Evolutionary conservation across 495 filamentous ascomycete species (phyloP), one percentile per base, ranked within the genome.

Genomic region (Lentithecium fluviatile): DNA sequence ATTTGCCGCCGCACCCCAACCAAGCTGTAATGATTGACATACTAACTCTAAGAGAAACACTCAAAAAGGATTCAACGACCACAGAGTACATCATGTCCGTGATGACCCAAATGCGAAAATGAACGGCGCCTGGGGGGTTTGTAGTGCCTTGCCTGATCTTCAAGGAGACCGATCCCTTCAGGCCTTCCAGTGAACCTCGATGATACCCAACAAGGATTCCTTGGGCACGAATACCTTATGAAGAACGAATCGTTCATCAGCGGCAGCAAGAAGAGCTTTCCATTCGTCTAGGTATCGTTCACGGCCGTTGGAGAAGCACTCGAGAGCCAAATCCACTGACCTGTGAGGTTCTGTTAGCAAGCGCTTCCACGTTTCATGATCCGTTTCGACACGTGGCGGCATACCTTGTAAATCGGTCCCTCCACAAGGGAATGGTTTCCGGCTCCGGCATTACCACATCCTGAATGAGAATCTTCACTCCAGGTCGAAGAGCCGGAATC

Each of bases 281-380:
- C 52, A 56, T 45, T 56, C 52, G n/a, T 45, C 52, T 13, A 56
- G 37, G 37, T 45, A 45, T 45, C 52, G 36, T 45, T 56, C 52
- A 26, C 37, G 36, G 11, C 37, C 52, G 52, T 56, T 56, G 23
- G 37, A 56, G 36, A 45, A 45, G 52, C 21, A 24, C 15, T 45
- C 52, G 1, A 56, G 36, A 29, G 36, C 37, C 37, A 56, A 45
- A 45, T 56, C 52, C 37, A 45, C 52, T 17, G 37, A 10, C 37
- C 52, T 56, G 52, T 29, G 36, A 45, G 8, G 12, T 56, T 45
- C 52, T 45, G 50, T 53, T 20, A 53, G 34, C 29, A 38, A 20
- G 34, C 34, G 34, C 21, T 23, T 26, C 37, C 7, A 15, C 6
- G n/a, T 24, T 43, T 15, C 37, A 56, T 56, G 40, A 24, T n/a